Base-by-base conservation (phyloP, 2,329 filamentous ascomycete species). In the Balansia obtecta region DNA sequence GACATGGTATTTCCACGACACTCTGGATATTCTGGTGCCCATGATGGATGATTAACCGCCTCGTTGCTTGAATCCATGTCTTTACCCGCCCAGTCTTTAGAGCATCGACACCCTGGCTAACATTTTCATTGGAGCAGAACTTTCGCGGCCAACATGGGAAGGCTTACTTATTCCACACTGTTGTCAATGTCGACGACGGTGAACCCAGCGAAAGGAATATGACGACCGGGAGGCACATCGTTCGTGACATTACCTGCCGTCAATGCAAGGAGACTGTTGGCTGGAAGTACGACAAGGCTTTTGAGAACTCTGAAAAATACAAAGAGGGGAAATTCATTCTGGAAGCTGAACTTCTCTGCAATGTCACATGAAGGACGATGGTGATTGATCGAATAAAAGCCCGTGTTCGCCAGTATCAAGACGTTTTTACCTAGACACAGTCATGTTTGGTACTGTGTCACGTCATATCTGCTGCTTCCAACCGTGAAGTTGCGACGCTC, bases 261-360 rank as follows among this genome's bases (percentile, higher is more conserved):
- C 87, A 95, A 68, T 98, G 93, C 77, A 86, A 85, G 64, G 86
- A 90, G 67, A 86, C 85, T 32, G 93, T 98, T 49, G 93, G 93
- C 37, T 98, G 93, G 93, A 97, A 95, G 68, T 98, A 98, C 66
- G 93, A 98, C 69, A 95, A 94, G 72, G 93, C 93, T 1, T 97
- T 86, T 66, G 93, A 98, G 72, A 69, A 74, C 34, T 83, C 77
- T 56, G 91, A 98, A 77, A 95, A 95, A 71, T 98, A 98, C 71
- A 98, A 98, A 74, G 93, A 98, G 75, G 90, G 89, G 50, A 98
- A 97, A 71, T 97, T 86, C 66, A 98, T 98, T 53, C 76, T 98
- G 51, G 91, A 97, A 73, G 87, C 86, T 33, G 90, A 95, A 71
- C 70, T 96, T 56, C 75, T 97, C 39, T 91, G 86, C 68, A 83